These are phyloP conservation scores for Chenopodium berlandieri DNA, from an alignment of 148 eudicot species.

Conservation along the genomic window DNA sequence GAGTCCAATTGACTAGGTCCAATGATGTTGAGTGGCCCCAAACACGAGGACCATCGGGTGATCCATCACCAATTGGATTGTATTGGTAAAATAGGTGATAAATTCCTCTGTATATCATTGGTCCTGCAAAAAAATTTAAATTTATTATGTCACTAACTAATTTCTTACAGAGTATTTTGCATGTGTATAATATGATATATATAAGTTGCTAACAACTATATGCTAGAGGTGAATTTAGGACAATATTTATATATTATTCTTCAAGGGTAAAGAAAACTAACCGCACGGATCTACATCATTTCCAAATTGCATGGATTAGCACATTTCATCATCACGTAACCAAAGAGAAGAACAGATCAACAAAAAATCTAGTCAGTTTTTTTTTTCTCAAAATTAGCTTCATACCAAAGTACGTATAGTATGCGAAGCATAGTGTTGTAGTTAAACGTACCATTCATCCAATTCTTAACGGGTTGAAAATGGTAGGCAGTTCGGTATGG, in stretches of 20 bases:
- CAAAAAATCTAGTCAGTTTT: not conserved
- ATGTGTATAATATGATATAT: too few species aligned
- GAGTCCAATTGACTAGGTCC: conserved; percentile 58
- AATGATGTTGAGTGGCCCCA: conserved; percentile 67
- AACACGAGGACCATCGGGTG: conserved; percentile 33
- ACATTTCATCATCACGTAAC: not conserved
- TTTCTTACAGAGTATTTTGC: too few species aligned
- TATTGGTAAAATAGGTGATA: conserved; percentile 77
- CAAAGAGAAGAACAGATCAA: not conserved
- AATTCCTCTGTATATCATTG: conserved; percentile 57
- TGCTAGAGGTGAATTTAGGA: too few species aligned
- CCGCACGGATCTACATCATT: conserved; percentile 11
- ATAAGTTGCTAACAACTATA: too few species aligned
- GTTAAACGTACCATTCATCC: conserved; percentile 12
- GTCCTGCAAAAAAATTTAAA: conserved; percentile 38
- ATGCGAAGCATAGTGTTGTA: too few species aligned
- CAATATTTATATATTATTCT: too few species aligned
- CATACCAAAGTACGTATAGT: too few species aligned
- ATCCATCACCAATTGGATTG: conserved; percentile 48
- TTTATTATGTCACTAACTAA: not conserved
- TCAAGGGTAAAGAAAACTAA: not conserved
- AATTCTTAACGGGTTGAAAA: conserved; percentile 17
- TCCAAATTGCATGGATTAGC: not conserved
- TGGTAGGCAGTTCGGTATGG: conserved; percentile 16
- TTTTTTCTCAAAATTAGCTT: not conserved